Conservation (phyloP, 257 asterid species). For the Pogostemon cablin region DNA sequence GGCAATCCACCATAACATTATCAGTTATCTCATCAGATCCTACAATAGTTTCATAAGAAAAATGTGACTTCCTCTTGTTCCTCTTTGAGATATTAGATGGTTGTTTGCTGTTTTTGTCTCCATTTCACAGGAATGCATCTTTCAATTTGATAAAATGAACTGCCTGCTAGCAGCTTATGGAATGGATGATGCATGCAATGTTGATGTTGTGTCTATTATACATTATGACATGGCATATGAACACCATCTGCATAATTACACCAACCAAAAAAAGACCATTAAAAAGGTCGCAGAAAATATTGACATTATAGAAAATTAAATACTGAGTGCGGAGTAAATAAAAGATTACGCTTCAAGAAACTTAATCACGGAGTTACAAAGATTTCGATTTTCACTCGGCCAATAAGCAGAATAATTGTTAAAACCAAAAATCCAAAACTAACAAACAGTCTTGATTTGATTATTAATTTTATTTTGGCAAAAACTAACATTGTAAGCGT, state of each 20-base stretch:
- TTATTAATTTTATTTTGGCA: too few species aligned
- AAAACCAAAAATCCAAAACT: too few species aligned
- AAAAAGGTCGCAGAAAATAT: background rate
- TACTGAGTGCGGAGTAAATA: background rate
- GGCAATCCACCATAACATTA: slow-evolving; percentile 57
- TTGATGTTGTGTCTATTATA: slow-evolving; percentile 20
- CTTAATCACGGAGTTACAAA: too few species aligned
- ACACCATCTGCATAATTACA: slow-evolving; percentile 43
- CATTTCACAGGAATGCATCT: slow-evolving; percentile 61
- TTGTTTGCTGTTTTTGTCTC: slow-evolving; percentile 36
- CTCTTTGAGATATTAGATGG: slow-evolving; percentile 29
- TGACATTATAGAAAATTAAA: background rate
- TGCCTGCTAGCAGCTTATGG: slow-evolving; percentile 43
- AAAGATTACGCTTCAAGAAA: too few species aligned
- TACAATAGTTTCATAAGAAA: slow-evolving; percentile 25
- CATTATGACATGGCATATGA: slow-evolving; percentile 34
- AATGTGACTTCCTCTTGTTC: slow-evolving; percentile 17
- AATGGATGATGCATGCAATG: slow-evolving; percentile 48
- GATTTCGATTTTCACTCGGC: too few species aligned
- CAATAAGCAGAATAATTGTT: too few species aligned
- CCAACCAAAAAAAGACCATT: background rate
- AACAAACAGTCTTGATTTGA: too few species aligned
- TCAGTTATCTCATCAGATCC: slow-evolving; percentile 32
- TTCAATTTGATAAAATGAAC: slow-evolving; percentile 47
- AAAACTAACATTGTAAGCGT: too few species aligned